phyloP scores from a whole-genome alignment of 768 basidiomycete species.

The Terana coerulea region DNA sequence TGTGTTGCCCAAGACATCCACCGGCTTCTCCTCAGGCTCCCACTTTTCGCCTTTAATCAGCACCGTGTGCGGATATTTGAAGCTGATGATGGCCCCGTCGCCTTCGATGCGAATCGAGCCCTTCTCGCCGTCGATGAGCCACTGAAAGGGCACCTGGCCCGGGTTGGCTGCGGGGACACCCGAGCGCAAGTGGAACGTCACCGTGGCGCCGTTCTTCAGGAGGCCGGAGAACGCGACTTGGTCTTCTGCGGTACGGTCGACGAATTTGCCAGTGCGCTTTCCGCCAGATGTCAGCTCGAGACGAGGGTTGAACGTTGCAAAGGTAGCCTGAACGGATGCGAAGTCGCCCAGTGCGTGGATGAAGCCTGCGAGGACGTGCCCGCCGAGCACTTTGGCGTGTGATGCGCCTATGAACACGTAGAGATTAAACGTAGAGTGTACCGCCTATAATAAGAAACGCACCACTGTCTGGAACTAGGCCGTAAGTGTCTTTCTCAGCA shows the following conservation, averaged over 20 bases:
- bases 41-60: background rate
- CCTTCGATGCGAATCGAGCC: constrained; percentile 22
- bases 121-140: constrained; percentile 34
- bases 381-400: too few species aligned
- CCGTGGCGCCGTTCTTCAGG: constrained; percentile 28
- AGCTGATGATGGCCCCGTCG: background rate
- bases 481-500: too few species aligned
- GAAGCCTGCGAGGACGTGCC: too few species aligned
- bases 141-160: constrained; percentile 21
- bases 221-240: constrained; percentile 27
- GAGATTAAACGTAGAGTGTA: too few species aligned
- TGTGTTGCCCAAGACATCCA: background rate
- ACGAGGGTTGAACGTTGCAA: too few species aligned
- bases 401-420: background rate
- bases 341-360: too few species aligned
- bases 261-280: constrained; percentile 22
- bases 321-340: background rate
- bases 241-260: constrained; percentile 18
- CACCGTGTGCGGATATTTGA: background rate
- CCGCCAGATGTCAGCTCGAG: constrained; percentile 5
- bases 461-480: too few species aligned
- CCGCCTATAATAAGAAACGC: too few species aligned
- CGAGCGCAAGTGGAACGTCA: constrained; percentile 16
- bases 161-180: constrained; percentile 8
- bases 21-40: background rate